Evolutionary conservation across 164 flowering plant genomes (phyloP).

Genomic region (Chimonanthus salicifolius): DNA sequence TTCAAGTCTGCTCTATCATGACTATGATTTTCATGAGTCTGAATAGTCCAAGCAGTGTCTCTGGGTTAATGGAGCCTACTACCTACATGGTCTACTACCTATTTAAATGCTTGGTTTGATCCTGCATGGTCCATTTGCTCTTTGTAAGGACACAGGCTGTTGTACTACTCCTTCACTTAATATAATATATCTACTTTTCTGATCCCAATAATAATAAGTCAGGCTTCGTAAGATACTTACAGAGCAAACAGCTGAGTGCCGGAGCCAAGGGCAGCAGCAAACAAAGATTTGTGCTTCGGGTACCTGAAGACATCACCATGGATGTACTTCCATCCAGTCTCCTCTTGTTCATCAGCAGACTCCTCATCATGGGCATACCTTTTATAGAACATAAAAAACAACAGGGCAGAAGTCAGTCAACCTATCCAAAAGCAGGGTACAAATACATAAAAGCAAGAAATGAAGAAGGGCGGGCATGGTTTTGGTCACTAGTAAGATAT

Average conservation of each 20-base stretch:
- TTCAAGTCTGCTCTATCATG: too few species aligned
- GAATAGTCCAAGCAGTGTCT: not conserved
- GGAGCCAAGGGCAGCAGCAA: constrained; percentile 40
- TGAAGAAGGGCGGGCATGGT: too few species aligned
- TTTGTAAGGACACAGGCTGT: not conserved
- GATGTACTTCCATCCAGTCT: constrained; percentile 44
- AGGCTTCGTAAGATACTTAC: constrained; percentile 16
- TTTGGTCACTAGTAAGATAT: too few species aligned
- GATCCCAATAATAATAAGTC: not conserved
- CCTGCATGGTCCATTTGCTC: too few species aligned
- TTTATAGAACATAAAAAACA: not conserved
- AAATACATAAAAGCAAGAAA: not conserved
- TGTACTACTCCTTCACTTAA: not conserved
- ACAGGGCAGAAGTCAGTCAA: not conserved
- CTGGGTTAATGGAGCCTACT: too few species aligned
- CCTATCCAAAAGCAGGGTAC: not conserved
- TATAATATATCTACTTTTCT: not conserved
- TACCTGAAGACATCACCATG: constrained; percentile 43
- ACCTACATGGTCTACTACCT: too few species aligned
- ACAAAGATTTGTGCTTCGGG: constrained; percentile 34
- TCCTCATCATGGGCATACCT: constrained; percentile 45
- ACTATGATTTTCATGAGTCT: not conserved
- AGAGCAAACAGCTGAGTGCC: constrained; percentile 36
- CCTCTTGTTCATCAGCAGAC: constrained; percentile 37
- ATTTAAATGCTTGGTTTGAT: too few species aligned